Evolutionary conservation across 2,329 filamentous ascomycete species (phyloP), one percentile per base, ranked within the genome.

Genomic region (Diaporthe sp.): DNA sequence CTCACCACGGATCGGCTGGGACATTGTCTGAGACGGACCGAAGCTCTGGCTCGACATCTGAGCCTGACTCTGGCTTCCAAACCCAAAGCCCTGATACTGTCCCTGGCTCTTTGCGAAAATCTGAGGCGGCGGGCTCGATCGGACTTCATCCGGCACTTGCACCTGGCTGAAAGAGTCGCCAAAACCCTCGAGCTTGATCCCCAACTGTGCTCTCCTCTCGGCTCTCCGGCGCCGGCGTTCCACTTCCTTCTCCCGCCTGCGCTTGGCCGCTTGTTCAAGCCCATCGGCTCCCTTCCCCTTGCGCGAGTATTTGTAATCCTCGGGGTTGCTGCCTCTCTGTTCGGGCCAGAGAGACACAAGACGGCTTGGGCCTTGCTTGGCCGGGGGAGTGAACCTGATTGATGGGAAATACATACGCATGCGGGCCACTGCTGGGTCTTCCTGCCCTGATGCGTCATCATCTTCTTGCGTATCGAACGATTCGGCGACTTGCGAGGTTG

Each of bases 1-100:
- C 6, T 80, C 77, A 2, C 88, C 88, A n/a, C 82, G 74, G 19
- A 85, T 78, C 13, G 85, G 84, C 77, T 88, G 87, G 69, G 86
- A 87, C 83, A 87, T 87, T n/a, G 82, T 81, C 70, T 71, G 77
- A 22, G 61, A 74, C 30, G 67, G 67, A 15, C 74, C 74, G 33
- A 71, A 73, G 38, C 60, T 71, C n/a, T 67, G 66, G 50, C 55
- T 55, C 54, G 55, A 57, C 40, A 47, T 40, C 68, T 74, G 82
- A 79, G 54, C 61, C 71, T 74, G 72, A 40, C 58, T 74, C 47
- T 74, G 57, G 35, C 57, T 66, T 13, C 60, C 70, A 28, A 72
- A 55, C 50, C 70, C 57, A 30, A 64, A 72, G 25, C 25, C 47
- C 47, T 30, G 69, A 25, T 38, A 40, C 47, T 70, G 71, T n/a